Base-by-base conservation (phyloP, 306 rosid genomes). In the Parietaria judaica region DNA sequence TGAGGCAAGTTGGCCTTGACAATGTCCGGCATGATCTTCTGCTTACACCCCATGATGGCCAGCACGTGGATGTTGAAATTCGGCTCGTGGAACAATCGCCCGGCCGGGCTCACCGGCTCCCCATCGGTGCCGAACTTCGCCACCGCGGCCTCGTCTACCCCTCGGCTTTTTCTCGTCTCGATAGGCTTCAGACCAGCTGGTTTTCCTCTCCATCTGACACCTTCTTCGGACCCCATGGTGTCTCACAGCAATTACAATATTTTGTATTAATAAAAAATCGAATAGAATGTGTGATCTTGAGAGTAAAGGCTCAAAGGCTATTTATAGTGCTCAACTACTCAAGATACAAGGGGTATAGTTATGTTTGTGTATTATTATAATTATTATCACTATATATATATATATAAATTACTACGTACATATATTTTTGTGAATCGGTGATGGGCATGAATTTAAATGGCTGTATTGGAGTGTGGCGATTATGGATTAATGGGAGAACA, bases 21-120 rank as follows among this genome's bases (percentile, higher is more conserved):
- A 36, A 63, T 51, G 1, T 76, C 70, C 0, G 58, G 49, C 17
- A 11, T 14, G 38, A 76, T 71, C 51, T n/a, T 44, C 53, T 64
- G 56, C 51, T 66, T 62, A 48, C 50, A 41, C 8, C 76, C 80
- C 59, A 76, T 63, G 71, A 76, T 72, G 15, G 81, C 77, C 39
- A 76, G 13, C 36, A 71, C 34, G 61, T 76, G 75, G 35, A 76
- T 65, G 47, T 76, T 76, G 73, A 76, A 72, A 46, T 67, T 68
- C 16, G 81, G 81, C 38, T 76, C 77, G 14, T 76, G 81, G 54
- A 76, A 76, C 64, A 76, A 17, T 11, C 77, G 74, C 13, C 77
- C 77, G 0, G 77, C 68, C 2, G 81, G 81, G 50, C 81, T 76
- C 43, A 76, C 17, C 2, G 81, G 71, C 68, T 76, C 71, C 63